These are phyloP conservation scores for Gracilariopsis chorda DNA, from an alignment of 23 red algal genomes.

Conservation along the genomic window DNA sequence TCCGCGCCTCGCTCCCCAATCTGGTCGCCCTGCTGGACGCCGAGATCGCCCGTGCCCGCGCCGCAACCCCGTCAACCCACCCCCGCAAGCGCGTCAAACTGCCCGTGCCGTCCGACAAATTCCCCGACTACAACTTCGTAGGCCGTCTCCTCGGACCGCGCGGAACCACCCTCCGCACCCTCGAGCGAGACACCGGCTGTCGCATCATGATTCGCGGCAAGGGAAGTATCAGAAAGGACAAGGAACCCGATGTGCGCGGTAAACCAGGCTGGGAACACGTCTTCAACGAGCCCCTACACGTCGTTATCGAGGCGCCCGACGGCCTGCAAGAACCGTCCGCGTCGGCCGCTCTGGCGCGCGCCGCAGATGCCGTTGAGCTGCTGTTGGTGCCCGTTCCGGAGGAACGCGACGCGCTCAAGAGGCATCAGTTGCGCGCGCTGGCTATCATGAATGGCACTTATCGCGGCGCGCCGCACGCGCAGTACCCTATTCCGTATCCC, in stretches of 20 bases:
- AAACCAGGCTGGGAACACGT: conserved; percentile 98
- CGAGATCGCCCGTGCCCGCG: background rate
- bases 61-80: background rate
- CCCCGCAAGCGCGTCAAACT: conserved; percentile 43
- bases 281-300: conserved; percentile 93
- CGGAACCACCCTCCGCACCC: conserved; percentile 90
- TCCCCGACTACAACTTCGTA: conserved; percentile 98
- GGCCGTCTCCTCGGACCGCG: conserved; percentile 90
- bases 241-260: conserved; percentile 88
- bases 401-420: conserved; percentile 86
- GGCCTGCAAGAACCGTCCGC: conserved; percentile 76
- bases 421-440: conserved; percentile 91
- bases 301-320: conserved; percentile 84
- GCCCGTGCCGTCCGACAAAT: conserved; percentile 81
- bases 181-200: conserved; percentile 84
- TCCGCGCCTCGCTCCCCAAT: conserved; percentile 24
- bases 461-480: conserved; percentile 48
- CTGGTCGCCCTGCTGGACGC: conserved; percentile 38
- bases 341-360: conserved; percentile 65
- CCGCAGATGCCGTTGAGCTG: conserved; percentile 90
- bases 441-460: conserved; percentile 97
- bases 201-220: conserved; percentile 98
- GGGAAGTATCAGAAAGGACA: conserved; percentile 95
- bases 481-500: too few relatives aligned
- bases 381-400: conserved; percentile 91